phyloP scores from a whole-genome alignment of 306 rosid genomes.

The Carpinus viminea region DNA sequence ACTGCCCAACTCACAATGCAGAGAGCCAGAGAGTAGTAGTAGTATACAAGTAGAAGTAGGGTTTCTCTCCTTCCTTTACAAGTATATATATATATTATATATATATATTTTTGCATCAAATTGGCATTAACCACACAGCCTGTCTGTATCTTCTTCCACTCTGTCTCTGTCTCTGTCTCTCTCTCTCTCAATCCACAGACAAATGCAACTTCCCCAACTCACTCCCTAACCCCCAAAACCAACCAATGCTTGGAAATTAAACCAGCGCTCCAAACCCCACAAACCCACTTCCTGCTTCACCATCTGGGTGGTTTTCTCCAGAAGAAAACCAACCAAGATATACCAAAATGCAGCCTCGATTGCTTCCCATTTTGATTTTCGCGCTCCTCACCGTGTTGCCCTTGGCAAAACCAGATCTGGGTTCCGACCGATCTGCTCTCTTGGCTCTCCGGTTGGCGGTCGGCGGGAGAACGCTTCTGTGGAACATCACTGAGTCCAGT shows the following conservation, averaged over 20 bases:
- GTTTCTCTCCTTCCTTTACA: neutral
- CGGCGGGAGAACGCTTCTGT: slow-evolving; percentile 47
- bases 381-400: slow-evolving; percentile 17
- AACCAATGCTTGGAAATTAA: slow-evolving; percentile 14
- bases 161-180: neutral
- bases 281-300: neutral
- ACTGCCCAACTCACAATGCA: neutral
- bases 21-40: too few relatives aligned
- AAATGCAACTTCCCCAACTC: slow-evolving; percentile 17
- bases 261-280: neutral
- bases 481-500: slow-evolving; percentile 45
- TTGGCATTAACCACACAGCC: neutral
- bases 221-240: neutral
- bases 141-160: neutral
- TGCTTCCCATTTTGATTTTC: neutral
- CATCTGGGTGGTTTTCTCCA: neutral
- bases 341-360: slow-evolving; percentile 26
- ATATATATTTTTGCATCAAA: too few relatives aligned
- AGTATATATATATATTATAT: neutral
- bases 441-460: slow-evolving; percentile 47
- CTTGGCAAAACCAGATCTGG: slow-evolving; percentile 32
- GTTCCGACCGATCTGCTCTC: slow-evolving; percentile 51
- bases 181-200: slow-evolving; percentile 5
- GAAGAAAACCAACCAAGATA: neutral
- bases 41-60: too few relatives aligned